phyloP scores from a whole-genome alignment of 306 rosid species.

The Gillenia trifoliata region DNA sequence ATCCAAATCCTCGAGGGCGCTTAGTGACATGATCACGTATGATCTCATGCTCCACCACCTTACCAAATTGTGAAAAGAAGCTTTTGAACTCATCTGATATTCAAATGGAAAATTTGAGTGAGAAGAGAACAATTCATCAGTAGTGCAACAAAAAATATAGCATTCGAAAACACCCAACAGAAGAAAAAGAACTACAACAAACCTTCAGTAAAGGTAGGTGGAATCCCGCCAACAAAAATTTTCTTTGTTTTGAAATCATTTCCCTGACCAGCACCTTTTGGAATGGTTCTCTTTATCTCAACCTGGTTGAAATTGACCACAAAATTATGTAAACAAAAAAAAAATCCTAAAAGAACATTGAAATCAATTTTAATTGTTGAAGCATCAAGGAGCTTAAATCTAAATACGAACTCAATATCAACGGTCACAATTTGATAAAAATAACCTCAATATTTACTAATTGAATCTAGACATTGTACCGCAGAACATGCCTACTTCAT shows the following conservation, averaged over 20 bases:
- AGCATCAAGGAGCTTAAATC: not conserved
- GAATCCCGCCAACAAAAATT: constrained; percentile 77
- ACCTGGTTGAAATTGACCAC: constrained; percentile 29
- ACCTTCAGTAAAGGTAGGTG: constrained; percentile 63
- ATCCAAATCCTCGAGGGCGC: constrained; percentile 79
- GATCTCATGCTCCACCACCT: constrained; percentile 71
- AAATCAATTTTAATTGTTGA: not conserved
- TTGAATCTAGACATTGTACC: not conserved
- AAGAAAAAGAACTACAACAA: not conserved
- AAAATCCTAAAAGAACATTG: not conserved
- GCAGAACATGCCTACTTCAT: not conserved
- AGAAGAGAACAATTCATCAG: not conserved
- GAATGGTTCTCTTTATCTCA: constrained; percentile 87
- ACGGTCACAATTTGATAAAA: not conserved
- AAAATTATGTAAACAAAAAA: too few relatives aligned
- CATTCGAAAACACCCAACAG: not conserved
- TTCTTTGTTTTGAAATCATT: constrained; percentile 73
- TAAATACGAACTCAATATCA: not conserved
- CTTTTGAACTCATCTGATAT: constrained; percentile 41
- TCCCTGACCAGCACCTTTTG: constrained; percentile 55
- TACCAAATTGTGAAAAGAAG: constrained; percentile 65
- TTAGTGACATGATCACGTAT: constrained; percentile 70
- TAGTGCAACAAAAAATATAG: not conserved
- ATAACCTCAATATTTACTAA: not conserved
- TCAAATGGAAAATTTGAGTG: not conserved